These are phyloP conservation scores for Mucor piriformis DNA, from an alignment of 371 early-diverging fungal genomes.

Conservation along the genomic window DNA sequence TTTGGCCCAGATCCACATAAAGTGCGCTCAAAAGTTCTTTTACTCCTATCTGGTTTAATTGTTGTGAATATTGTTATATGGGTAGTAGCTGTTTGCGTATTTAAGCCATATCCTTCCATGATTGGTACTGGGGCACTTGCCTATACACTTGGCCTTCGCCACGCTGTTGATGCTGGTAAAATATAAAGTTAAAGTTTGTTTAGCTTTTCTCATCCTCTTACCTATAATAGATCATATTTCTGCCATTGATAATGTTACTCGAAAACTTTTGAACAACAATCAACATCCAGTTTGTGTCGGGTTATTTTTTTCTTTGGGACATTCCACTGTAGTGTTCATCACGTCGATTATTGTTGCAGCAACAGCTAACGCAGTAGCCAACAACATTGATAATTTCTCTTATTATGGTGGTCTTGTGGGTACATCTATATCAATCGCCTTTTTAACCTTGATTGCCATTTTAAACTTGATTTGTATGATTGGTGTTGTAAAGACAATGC, in stretches of 20 bases:
- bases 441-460: constrained; percentile 61
- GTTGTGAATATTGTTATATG: constrained; percentile 48
- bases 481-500: constrained; percentile 42
- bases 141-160: constrained; percentile 68
- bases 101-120: constrained; percentile 45
- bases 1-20: constrained; percentile 44
- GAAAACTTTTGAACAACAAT: constrained; percentile 55
- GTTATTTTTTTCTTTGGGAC: constrained; percentile 70
- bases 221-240: constrained; percentile 63
- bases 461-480: constrained; percentile 57
- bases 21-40: constrained; percentile 35
- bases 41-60: constrained; percentile 30
- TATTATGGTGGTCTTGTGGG: constrained; percentile 61
- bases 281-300: constrained; percentile 63
- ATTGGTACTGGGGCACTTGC: constrained; percentile 59
- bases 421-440: constrained; percentile 58
- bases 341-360: constrained; percentile 57
- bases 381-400: constrained; percentile 51
- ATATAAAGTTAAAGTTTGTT: not conserved
- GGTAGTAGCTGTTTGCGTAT: constrained; percentile 42
- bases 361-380: constrained; percentile 53
- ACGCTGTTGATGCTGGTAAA: constrained; percentile 70
- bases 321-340: constrained; percentile 68
- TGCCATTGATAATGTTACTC: constrained; percentile 75
- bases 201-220: not conserved